Conservation (phyloP, 352 stramenopile species). For the Globisporangium ultimum region DNA sequence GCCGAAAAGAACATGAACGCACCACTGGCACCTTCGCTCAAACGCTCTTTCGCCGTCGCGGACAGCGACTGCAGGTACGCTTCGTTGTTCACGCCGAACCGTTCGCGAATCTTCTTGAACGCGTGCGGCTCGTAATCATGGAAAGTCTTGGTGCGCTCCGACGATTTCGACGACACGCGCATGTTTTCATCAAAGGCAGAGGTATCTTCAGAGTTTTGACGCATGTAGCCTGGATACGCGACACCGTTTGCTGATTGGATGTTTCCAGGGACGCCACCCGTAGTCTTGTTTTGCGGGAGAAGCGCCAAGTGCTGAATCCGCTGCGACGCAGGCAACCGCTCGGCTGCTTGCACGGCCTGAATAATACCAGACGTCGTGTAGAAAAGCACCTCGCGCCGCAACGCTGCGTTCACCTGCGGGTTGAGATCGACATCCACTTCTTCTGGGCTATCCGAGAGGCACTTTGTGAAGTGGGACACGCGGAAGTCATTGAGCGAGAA, state of each 20-base stretch:
- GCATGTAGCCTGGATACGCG: slow-evolving; percentile 47
- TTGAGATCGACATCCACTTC: slow-evolving; percentile 82
- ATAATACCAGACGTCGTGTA: slow-evolving; percentile 91
- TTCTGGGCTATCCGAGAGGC: slow-evolving; percentile 44
- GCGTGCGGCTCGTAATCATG: slow-evolving; percentile 86
- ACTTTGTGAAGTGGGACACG: slow-evolving; percentile 72
- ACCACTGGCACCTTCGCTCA: slow-evolving; percentile 85
- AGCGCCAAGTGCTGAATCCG: slow-evolving; percentile 82
- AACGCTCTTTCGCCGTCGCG: slow-evolving; percentile 81
- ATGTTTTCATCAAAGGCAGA: slow-evolving; percentile 69
- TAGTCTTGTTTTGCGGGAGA: slow-evolving; percentile 65
- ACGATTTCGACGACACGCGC: slow-evolving; percentile 65
- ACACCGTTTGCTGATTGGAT: slow-evolving; percentile 20
- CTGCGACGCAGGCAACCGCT: slow-evolving; percentile 68
- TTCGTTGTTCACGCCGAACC: slow-evolving; percentile 83
- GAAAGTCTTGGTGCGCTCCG: slow-evolving; percentile 81
- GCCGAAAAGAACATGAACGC: slow-evolving; percentile 92
- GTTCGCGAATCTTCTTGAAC: slow-evolving; percentile 87
- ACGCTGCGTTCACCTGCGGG: slow-evolving; percentile 84
- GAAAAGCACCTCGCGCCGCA: slow-evolving; percentile 86
- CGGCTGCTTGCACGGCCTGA: slow-evolving; percentile 77
- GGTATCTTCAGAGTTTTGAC: slow-evolving; percentile 43
- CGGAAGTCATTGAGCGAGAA: slow-evolving; percentile 86
- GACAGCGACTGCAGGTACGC: slow-evolving; percentile 81
- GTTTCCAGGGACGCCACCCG: slow-evolving; percentile 24